Base-by-base conservation (phyloP, 805 yeast genomes). In the Metschnikowia anglica region DNA sequence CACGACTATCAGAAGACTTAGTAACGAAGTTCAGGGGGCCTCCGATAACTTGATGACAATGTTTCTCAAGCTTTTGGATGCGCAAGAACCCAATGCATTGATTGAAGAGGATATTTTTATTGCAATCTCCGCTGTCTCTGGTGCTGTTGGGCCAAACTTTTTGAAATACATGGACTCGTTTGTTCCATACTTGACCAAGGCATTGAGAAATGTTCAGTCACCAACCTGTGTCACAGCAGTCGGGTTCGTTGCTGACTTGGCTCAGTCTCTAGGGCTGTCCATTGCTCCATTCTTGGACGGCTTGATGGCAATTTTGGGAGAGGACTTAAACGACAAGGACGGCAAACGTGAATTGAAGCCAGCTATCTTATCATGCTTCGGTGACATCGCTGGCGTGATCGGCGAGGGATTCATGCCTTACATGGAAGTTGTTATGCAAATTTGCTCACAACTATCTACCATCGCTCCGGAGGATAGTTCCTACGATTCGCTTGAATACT, bases 71-170 rank as follows among this genome's bases (percentile, higher is more conserved):
- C 70, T 93, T 57, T 72, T 93, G 59, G 66, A 59, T 19, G 54
- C 68, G 11, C 77, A 74, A 54, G 77, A 80, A 58, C 80, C 83
- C 37, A 83, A 83, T 63, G 80, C 95, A 8, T 68, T 88, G 38
- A 82, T 91, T 41, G 99, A 93, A 63, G 99, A 93, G 66, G 99
- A 93, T 62, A 81, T 93, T 7, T 87, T 89, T 63, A 87, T 88
- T 60, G 95, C 96, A 12, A 80, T 93, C 51, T 85, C 96, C 26
- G 87, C 98, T 0, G 77, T 93, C 47, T 93, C 98, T 2, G 76
- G 85, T 31, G 85, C 96, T 2, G 68, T 87, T 52, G 95, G 85
- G 43, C 74, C 70, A 31, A 72, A 73, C 17, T 93, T 93, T 61
- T 73, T 74, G 54, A 80, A 79, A 55, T 93, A 88, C 63, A 80